These are phyloP conservation scores for Neospora caninum DNA, from an alignment of 169 alveolate species.

Conservation along the genomic window DNA sequence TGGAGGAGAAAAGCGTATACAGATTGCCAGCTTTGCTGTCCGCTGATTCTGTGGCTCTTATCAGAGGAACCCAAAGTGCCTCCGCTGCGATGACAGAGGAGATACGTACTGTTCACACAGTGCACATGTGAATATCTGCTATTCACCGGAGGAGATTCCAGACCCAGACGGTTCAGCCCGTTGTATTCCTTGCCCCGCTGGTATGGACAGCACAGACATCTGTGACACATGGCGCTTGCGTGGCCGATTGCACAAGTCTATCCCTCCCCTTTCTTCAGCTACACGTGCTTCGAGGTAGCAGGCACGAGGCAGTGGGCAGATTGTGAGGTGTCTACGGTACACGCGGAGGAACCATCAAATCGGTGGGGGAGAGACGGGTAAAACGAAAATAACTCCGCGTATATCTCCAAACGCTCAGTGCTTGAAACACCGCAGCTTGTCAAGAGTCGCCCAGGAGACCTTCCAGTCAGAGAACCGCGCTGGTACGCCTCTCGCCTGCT, in stretches of 20 bases:
- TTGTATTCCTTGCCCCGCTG: background rate
- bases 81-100: background rate
- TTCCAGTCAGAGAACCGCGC: background rate
- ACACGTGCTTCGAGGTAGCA: too few species aligned
- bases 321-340: too few species aligned
- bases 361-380: too few species aligned
- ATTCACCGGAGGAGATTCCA: background rate
- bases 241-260: too few species aligned
- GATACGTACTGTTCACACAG: background rate
- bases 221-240: too few species aligned
- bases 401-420: background rate
- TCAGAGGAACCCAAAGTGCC: background rate
- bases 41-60: background rate
- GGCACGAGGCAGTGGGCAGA: too few species aligned
- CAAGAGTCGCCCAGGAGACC: background rate
- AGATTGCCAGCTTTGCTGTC: too few species aligned
- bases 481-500: too few species aligned
- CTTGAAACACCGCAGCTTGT: background rate
- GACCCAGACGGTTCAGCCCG: background rate
- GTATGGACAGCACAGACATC: too few species aligned
- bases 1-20: too few species aligned
- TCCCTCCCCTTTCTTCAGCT: too few species aligned
- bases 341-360: too few species aligned
- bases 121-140: background rate
- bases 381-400: background rate